Evolutionary conservation across 2,329 filamentous ascomycete species (phyloP), one percentile per base, ranked within the genome.

Genomic region (Penicillium sclerotigenum): DNA sequence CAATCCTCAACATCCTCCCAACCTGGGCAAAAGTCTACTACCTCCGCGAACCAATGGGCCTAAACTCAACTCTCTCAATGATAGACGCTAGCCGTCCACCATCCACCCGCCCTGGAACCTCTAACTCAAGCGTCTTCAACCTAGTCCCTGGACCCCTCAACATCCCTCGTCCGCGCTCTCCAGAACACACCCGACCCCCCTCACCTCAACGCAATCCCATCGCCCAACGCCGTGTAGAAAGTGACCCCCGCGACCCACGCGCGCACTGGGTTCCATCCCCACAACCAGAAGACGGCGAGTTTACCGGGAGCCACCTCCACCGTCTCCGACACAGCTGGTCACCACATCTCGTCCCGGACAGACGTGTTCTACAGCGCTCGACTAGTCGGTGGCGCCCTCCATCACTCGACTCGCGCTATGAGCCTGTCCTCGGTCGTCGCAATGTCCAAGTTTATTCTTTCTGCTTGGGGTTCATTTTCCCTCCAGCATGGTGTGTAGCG

Each of bases 401-500:
- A 1, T 87, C 86, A 1, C 76, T 88, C 22, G 83, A 85, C 57
- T 88, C 86, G 74, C 82, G 82, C 3, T 83, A 85, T 37, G 83
- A 82, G 34, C 80, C 82, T 16, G 68, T 84, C 4, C 80, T 88
- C 60, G 86, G 86, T 48, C 82, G 83, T 60, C 83, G 88, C 59
- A 92, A 92, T 67, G 75, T 85, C 45, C 91, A 95, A 72, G 81
- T 93, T 29, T 77, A 88, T 50, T 77, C 90, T 47, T 95, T 95
- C 73, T 84, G 86, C 53, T 40, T 87, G 45, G 91, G 91, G 24
- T 95, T 95, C 67, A 76, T 93, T 45, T 84, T 91, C 67, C 91
- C 90, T 6, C 81, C 91, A 58, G 88, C 87, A 53, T 95, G 90
- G 90, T 89, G 93, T 77, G 79, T 91, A 60, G 91, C 87, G 1